Percentiles rank a stretch among this genome's conserved stretches.
phyloP scores from a whole-genome alignment of 192 early-diverging fungal species.

The Backusella westeae region DNA sequence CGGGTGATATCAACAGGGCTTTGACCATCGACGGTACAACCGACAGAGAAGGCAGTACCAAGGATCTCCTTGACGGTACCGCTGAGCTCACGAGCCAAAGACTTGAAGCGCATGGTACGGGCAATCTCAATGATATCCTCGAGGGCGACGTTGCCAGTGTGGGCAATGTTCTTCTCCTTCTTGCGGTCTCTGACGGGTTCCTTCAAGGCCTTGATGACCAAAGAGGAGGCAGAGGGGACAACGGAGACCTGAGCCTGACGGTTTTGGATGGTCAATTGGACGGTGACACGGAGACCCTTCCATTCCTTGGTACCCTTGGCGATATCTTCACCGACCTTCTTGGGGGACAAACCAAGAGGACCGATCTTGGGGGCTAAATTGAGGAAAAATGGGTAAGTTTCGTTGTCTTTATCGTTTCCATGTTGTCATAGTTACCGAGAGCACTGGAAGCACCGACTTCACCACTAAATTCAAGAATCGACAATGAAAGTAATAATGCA shows the following conservation, averaged over 20 bases:
- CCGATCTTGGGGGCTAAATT: conserved; percentile 82
- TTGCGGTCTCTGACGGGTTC: conserved; percentile 96
- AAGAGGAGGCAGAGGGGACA: conserved; percentile 92
- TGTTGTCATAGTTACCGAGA: conserved; percentile 40
- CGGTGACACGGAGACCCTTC: conserved; percentile 45
- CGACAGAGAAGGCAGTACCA: conserved; percentile 90
- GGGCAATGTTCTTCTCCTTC: conserved; percentile 99
- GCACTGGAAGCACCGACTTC: conserved; percentile 91
- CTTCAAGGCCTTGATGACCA: conserved; percentile 96
- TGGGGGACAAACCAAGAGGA: conserved; percentile 99
- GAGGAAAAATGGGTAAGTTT: background rate
- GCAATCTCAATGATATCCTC: conserved; percentile 95
- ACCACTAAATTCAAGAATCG: conserved; percentile 10
- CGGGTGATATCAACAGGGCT: conserved; percentile 81
- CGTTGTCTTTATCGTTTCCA: too few relatives aligned
- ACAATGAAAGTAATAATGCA: too few relatives aligned
- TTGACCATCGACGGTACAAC: conserved; percentile 98
- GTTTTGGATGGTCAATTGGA: conserved; percentile 98
- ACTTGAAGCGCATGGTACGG: conserved; percentile 94
- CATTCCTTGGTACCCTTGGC: conserved; percentile 98
- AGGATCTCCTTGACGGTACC: conserved; percentile 97
- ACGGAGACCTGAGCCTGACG: conserved; percentile 97
- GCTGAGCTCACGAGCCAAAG: conserved; percentile 85
- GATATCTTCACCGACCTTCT: conserved; percentile 99
- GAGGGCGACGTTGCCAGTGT: conserved; percentile 92